phyloP scores from a whole-genome alignment of 1,284 basidiomycete genomes.

The Vanrija sp. region DNA sequence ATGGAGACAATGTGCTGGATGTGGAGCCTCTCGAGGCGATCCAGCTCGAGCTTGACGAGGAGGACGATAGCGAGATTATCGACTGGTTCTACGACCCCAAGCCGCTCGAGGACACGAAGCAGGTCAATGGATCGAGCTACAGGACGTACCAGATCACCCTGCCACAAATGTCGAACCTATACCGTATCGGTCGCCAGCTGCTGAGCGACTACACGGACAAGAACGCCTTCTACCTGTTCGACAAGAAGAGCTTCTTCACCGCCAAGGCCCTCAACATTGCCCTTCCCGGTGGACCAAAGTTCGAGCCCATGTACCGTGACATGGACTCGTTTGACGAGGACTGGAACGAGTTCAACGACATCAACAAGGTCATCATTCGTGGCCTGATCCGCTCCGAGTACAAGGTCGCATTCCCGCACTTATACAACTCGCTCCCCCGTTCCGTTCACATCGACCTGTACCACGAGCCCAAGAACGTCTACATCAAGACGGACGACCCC shows the following conservation, averaged over 20 bases:
- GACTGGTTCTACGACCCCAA: constrained; percentile 99
- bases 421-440: constrained; percentile 97
- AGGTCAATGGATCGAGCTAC: constrained; percentile 91
- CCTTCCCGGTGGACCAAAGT: constrained; percentile 97
- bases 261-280: constrained; percentile 98
- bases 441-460: constrained; percentile 89
- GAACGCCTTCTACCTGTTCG: constrained; percentile 90
- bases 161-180: constrained; percentile 93
- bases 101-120: constrained; percentile 80
- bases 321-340: constrained; percentile 98
- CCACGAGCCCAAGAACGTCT: constrained; percentile 94
- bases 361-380: constrained; percentile 99
- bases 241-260: constrained; percentile 97
- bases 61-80: constrained; percentile 89
- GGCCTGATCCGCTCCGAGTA: constrained; percentile 99
- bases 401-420: constrained; percentile 97
- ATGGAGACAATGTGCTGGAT: constrained; percentile 97
- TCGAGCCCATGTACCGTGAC: constrained; percentile 85
- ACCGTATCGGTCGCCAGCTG: constrained; percentile 89
- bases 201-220: constrained; percentile 87
- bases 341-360: constrained; percentile 99
- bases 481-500: constrained; percentile 97
- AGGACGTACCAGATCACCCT: constrained; percentile 87
- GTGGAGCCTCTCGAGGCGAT: constrained; percentile 98
- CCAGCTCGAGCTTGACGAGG: constrained; percentile 89